Conservation (phyloP, 2,329 filamentous ascomycete genomes). For the Aspergillus uvarum region DNA sequence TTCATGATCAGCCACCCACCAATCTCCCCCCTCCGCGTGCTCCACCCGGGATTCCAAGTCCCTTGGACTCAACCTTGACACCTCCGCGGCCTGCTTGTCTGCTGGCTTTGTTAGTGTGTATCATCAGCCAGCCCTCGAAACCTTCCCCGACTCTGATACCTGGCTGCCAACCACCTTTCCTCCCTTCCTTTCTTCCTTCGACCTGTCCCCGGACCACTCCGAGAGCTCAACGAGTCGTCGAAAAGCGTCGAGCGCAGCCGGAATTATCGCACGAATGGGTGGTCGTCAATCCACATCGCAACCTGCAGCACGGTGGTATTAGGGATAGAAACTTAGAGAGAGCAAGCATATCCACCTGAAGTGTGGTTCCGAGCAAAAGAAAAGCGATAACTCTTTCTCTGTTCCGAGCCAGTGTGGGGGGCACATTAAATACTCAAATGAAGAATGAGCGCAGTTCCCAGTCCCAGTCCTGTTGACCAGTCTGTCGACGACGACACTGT, state of each 20-base stretch:
- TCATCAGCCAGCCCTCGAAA: background rate
- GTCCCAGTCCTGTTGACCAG: conserved; percentile 26
- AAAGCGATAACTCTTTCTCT: background rate
- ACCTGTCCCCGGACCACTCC: background rate
- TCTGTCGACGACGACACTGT: conserved; percentile 27
- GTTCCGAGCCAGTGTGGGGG: background rate
- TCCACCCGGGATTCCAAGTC: background rate
- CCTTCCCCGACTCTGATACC: background rate
- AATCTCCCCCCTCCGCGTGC: background rate
- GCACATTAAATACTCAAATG: conserved; percentile 17
- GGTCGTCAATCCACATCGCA: background rate
- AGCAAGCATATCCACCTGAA: background rate
- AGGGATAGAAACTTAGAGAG: background rate
- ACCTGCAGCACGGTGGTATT: conserved; percentile 7
- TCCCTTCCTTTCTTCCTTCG: background rate
- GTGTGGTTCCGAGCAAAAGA: background rate
- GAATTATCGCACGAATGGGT: conserved; percentile 5
- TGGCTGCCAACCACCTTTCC: background rate
- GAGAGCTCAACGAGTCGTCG: background rate
- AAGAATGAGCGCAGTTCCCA: conserved; percentile 35
- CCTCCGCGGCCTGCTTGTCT: background rate
- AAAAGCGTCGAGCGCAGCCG: background rate
- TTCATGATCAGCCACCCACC: background rate
- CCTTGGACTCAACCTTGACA: background rate
- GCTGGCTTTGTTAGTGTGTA: background rate